Evolutionary conservation across 306 rosid species (phyloP), one percentile per base, ranked within the genome.

Genomic region (Malus sylvestris): DNA sequence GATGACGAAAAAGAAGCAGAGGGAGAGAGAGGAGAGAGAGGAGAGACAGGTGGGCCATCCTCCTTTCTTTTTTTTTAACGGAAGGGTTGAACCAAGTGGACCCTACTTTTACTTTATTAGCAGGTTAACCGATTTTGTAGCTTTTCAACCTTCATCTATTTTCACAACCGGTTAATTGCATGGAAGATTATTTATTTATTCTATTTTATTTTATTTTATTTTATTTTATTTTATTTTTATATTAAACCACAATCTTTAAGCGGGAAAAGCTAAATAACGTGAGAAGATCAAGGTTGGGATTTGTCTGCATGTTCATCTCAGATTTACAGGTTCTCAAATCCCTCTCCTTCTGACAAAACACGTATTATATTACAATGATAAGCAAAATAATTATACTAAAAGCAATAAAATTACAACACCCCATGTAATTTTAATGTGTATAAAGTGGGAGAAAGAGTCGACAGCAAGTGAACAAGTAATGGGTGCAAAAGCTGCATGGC

Each of bases 401-500:
- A 38, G 42, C 9, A 38, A 38, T 38, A 38, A 40, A 61, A 44
- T n/a, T 19, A 45, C 45, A 44, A 20, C 5, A 44, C 32, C 58
- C 14, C 14, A 61, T 25, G 45, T 44, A 74, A 44, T 45, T 27
- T 44, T 58, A 73, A 10, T 73, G 40, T 23, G 57, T 38, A 16
- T 27, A 25, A 64, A 44, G 70, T 61, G 61, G 60, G 60, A 61
- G 30, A 6, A 57, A 61, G 52, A 44, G 70, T 69, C 44, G 70
- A 20, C 69, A 60, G 35, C 45, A 25, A 27, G 77, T 27, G 65
- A 74, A 44, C 70, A 44, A 61, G 46, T 45, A 62, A 74, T 27
- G 60, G 60, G 40, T 69, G 60, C 78, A 61, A 74, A 73, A 81
- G 88, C 85, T 84, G 88, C 79, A 81, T 46, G 40, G 27, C 67